Base-by-base conservation (phyloP, 1,284 basidiomycete species). In the Boletellus deceptivus region DNA sequence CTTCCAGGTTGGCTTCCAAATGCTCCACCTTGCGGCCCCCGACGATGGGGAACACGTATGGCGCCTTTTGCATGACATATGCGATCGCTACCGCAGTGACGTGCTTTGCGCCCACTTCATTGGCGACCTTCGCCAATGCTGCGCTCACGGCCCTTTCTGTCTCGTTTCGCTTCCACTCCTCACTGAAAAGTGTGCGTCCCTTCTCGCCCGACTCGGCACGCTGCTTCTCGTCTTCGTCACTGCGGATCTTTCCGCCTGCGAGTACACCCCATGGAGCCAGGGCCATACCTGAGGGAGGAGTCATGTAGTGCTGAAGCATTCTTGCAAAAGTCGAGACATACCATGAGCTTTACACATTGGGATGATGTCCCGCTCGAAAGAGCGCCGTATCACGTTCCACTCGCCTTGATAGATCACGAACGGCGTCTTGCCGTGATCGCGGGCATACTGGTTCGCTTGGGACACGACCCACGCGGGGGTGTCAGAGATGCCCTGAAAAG, bases 331-430 rank as follows among this genome's bases (percentile, higher is more conserved):
- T 17, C 11, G 1, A 2, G 20, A 46, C 48, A 44, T 49, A 63
- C 79, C 78, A 57, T 74, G 67, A 13, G 58, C 56, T 17, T 71
- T 67, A 9, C 50, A 67, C 78, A 82, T 80, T 2, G 77, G 78
- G 29, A 82, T 70, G 46, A 82, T 78, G 7, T 82, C 79, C 6
- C 77, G 65, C 65, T 80, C 78, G 44, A 79, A 71, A 34, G 72
- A 70, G 16, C 78, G 71, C 10, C 64, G 42, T 48, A 77, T 35
- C n/a, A 78, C 68, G 52, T 70, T 78, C 78, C 79, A 82, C 22
- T 58, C 55, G n/a, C 79, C 79, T 57, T 82, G 78, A 56, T 82
- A 82, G 52, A 82, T 70, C 4, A 71, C 67, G 57, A 82, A 81
- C 1, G 75, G 77, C 0, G 75, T 73, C 58, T 77, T 71, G 13